Evolutionary conservation across 2,329 filamentous ascomycete species (phyloP).

Genomic region (Fusarium sp.): DNA sequence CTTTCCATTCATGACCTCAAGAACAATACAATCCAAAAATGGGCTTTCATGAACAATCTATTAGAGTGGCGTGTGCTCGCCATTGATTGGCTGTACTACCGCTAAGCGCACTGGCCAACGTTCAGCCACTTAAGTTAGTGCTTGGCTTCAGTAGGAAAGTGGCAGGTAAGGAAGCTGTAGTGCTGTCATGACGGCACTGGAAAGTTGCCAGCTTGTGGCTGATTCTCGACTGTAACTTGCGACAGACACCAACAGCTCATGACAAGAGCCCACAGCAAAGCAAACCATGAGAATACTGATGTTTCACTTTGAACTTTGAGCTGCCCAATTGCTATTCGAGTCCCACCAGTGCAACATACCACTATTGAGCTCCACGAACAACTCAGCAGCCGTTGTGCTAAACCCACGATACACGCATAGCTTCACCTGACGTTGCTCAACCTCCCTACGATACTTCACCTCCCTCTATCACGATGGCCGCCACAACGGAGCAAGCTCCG

Average conservation of each 20-base stretch:
- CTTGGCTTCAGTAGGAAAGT: neutral
- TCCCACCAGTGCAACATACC: neutral
- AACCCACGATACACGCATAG: slow-evolving; percentile 14
- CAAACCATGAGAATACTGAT: slow-evolving; percentile 3
- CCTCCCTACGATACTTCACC: neutral
- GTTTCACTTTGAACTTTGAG: neutral
- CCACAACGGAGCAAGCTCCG: slow-evolving; percentile 38
- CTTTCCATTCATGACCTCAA: slow-evolving; percentile 22
- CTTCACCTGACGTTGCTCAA: slow-evolving; percentile 5
- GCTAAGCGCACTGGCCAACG: slow-evolving; percentile 29
- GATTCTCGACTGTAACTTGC: slow-evolving; percentile 24
- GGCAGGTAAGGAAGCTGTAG: slow-evolving; percentile 5
- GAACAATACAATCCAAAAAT: slow-evolving; percentile 31
- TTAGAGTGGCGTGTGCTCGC: slow-evolving; percentile 15
- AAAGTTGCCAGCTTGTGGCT: slow-evolving; percentile 41
- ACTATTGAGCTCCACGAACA: neutral
- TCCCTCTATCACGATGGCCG: slow-evolving; percentile 42
- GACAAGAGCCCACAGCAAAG: neutral
- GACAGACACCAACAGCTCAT: slow-evolving; percentile 33
- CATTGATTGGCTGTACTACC: slow-evolving; percentile 35
- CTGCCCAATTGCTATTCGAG: neutral
- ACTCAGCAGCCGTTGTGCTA: neutral
- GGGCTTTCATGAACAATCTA: neutral
- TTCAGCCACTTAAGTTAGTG: slow-evolving; percentile 9
- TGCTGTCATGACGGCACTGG: slow-evolving; percentile 31